These are phyloP conservation scores for Ajuga chamaepitys DNA, from an alignment of 257 asterid species.

Conservation along the genomic window DNA sequence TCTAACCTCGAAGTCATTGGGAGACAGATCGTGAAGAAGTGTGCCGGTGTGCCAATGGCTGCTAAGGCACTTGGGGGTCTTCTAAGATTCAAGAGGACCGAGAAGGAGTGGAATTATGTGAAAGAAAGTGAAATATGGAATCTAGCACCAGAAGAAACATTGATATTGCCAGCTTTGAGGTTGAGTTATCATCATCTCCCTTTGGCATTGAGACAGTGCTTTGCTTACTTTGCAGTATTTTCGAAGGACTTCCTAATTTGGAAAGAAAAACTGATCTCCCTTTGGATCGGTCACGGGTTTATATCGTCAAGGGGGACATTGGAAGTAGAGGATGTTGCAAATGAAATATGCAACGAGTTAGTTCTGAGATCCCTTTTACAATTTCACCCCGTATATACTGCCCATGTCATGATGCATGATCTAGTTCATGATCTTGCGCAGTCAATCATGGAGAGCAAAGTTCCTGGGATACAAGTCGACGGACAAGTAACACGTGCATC, in stretches of 20 bases:
- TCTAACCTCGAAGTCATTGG: not conserved
- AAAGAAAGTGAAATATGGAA: no score
- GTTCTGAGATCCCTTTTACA: no score
- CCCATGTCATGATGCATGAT: slow-evolving; percentile 22
- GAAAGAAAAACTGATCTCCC: slow-evolving; percentile 4
- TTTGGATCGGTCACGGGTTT: slow-evolving; percentile 25
- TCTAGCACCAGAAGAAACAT: not conserved
- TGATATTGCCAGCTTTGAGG: slow-evolving; percentile 18
- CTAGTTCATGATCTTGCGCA: slow-evolving; percentile 34
- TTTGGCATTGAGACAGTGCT: slow-evolving; percentile 17
- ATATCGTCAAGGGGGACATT: no score
- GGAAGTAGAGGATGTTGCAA: no score
- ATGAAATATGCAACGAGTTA: no score
- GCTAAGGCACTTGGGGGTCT: slow-evolving; percentile 10
- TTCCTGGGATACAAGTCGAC: no score
- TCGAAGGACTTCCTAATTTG: slow-evolving; percentile 6
- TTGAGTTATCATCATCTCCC: slow-evolving; percentile 32
- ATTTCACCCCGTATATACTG: not conserved
- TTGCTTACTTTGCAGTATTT: slow-evolving; percentile 29
- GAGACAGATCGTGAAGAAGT: not conserved
- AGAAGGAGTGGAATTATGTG: slow-evolving; percentile 17
- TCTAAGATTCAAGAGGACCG: slow-evolving; percentile 14
- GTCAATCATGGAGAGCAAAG: not conserved
- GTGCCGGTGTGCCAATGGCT: no score
- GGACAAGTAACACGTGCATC: no score